A percentile compares a stretch with the other conserved stretches of the same genome.
phyloP scores from a whole-genome alignment of 1,284 basidiomycete species.

The Peniophora sp. region DNA sequence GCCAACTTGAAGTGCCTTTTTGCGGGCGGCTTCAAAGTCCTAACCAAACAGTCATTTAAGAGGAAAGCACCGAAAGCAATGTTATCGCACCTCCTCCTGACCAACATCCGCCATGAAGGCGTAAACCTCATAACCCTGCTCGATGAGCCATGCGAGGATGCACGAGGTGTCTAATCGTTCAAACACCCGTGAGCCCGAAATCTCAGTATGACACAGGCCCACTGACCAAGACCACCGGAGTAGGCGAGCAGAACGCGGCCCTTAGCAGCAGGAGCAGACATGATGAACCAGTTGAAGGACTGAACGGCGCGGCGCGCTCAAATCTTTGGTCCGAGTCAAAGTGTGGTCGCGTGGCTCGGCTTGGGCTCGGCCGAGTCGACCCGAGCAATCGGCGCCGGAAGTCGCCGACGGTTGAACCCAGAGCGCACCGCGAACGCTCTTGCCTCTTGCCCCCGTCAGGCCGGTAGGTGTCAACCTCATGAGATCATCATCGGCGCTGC shows the following conservation, averaged over 20 bases:
- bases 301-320: too few relatives aligned
- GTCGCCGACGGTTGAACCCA: too few relatives aligned
- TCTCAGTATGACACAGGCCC: slow-evolving; percentile 3
- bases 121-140: slow-evolving; percentile 94
- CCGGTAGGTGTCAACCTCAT: too few relatives aligned
- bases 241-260: slow-evolving; percentile 93
- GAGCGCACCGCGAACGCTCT: too few relatives aligned
- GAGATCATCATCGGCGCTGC: too few relatives aligned
- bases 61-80: background rate
- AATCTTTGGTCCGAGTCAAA: too few relatives aligned
- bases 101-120: slow-evolving; percentile 99
- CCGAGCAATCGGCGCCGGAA: too few relatives aligned
- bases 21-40: slow-evolving; percentile 92
- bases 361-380: too few relatives aligned
- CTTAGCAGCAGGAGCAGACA: slow-evolving; percentile 18
- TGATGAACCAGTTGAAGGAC: too few relatives aligned
- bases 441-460: too few relatives aligned
- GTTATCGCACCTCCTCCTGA: slow-evolving; percentile 77
- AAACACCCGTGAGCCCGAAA: background rate
- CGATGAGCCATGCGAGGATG: slow-evolving; percentile 96
- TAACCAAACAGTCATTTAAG: slow-evolving; percentile 20
- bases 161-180: slow-evolving; percentile 80
- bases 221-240: slow-evolving; percentile 93
- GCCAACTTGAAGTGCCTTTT: slow-evolving; percentile 89
- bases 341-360: too few relatives aligned